These are phyloP conservation scores for Colletotrichum spinosum DNA, from an alignment of 2,329 filamentous ascomycete species.

Conservation along the genomic window DNA sequence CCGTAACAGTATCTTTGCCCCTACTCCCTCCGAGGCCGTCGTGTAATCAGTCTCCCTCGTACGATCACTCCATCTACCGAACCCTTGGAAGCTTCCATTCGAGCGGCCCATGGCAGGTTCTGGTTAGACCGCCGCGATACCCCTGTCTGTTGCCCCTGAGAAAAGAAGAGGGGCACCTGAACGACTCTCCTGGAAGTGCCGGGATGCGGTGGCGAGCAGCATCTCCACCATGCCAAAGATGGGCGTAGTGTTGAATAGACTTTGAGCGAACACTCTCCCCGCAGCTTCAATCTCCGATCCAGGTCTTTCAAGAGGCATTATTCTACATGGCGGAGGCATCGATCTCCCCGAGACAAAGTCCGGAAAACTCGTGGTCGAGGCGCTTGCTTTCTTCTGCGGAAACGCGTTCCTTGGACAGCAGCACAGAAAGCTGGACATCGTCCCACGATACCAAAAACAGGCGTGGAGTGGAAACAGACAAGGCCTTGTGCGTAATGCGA, in stretches of 20 bases:
- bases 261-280: constrained; percentile 21
- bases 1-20: neutral
- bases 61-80: constrained; percentile 18
- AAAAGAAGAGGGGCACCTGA: constrained; percentile 12
- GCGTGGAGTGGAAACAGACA: constrained; percentile 2
- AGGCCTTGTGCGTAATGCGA: neutral
- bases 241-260: constrained; percentile 19
- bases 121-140: constrained; percentile 26
- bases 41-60: constrained; percentile 12
- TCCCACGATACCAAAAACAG: neutral
- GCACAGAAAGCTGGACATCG: neutral
- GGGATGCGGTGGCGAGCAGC: constrained; percentile 16
- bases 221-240: neutral
- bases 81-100: neutral
- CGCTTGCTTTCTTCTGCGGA: neutral
- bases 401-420: neutral
- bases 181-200: constrained; percentile 6
- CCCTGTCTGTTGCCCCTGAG: constrained; percentile 5
- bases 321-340: neutral
- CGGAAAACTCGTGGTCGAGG: neutral
- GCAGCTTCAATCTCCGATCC: constrained; percentile 31
- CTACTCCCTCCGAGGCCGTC: neutral
- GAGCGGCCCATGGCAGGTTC: constrained; percentile 8
- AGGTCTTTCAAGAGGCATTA: neutral
- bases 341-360: constrained; percentile 26